Conservation (phyloP, 73 alveolate species). For the Paramecium tetraurelia region DNA sequence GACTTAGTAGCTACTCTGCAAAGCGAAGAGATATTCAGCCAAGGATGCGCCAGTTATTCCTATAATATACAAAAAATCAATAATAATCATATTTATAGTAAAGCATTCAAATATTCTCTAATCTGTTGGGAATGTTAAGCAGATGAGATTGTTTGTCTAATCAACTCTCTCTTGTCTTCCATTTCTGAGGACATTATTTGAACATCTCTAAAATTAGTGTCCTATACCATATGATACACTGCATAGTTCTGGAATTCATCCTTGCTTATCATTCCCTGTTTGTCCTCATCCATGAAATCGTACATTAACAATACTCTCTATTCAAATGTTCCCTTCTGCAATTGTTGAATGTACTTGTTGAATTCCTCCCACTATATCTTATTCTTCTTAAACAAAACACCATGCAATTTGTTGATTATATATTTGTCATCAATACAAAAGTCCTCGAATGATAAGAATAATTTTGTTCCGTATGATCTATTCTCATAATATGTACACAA, state of each 20-base stretch:
- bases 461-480: neutral
- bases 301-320: neutral
- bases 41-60: neutral
- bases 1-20: neutral
- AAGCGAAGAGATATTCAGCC: neutral
- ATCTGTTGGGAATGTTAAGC: neutral
- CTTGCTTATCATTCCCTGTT: neutral
- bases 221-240: neutral
- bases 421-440: neutral
- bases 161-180: neutral
- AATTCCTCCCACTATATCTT: neutral
- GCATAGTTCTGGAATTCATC: neutral
- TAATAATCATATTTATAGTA: slow-evolving; percentile 18
- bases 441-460: neutral
- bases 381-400: neutral
- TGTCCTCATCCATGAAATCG: neutral
- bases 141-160: neutral
- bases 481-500: neutral
- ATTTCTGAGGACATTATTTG: neutral
- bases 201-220: neutral
- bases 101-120: neutral
- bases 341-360: neutral
- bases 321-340: neutral
- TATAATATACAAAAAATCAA: neutral
- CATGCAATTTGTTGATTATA: neutral